Percentiles rank a stretch among this genome's conserved stretches.
These are phyloP conservation scores for Gentiana straminea DNA, from an alignment of 257 asterid species.

Conservation along the genomic window DNA sequence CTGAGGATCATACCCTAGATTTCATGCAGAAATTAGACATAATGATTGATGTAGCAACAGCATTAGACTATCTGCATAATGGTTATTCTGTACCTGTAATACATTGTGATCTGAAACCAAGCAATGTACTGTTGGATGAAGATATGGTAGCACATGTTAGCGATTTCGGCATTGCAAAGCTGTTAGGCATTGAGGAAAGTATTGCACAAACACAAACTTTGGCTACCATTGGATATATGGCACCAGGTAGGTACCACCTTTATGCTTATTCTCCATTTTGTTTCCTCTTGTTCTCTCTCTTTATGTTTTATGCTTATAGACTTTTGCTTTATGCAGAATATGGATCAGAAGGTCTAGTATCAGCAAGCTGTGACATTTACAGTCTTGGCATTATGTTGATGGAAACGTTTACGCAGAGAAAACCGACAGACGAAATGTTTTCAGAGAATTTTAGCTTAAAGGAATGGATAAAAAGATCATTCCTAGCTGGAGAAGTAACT, in stretches of 20 bases:
- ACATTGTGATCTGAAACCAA: constrained; percentile 24
- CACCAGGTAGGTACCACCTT: constrained; percentile 15
- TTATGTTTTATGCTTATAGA: neutral
- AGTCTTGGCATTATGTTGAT: constrained; percentile 33
- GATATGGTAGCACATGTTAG: constrained; percentile 20
- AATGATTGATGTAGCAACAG: constrained; percentile 17
- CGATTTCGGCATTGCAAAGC: constrained; percentile 22
- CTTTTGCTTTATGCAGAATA: constrained; percentile 19
- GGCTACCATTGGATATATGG: constrained; percentile 20
- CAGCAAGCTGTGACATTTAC: constrained; percentile 32
- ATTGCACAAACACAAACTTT: constrained; percentile 14
- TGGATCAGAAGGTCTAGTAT: constrained; percentile 36
- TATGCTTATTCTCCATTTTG: no score
- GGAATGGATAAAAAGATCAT: constrained; percentile 21
- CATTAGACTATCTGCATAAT: constrained; percentile 20
- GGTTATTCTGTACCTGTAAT: constrained; percentile 12
- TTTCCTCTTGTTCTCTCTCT: neutral
- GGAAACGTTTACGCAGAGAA: constrained; percentile 30
- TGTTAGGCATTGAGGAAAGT: constrained; percentile 1
- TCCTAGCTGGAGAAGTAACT: constrained; percentile 2
- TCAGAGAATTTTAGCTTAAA: constrained; percentile 18
- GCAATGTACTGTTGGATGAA: constrained; percentile 17
- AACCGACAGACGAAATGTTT: constrained; percentile 24
- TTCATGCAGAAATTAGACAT: constrained; percentile 14
- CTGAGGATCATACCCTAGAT: constrained; percentile 2